Conservation (phyloP, 2,329 filamentous ascomycete genomes). For the Amauroascus verrucosus region DNA sequence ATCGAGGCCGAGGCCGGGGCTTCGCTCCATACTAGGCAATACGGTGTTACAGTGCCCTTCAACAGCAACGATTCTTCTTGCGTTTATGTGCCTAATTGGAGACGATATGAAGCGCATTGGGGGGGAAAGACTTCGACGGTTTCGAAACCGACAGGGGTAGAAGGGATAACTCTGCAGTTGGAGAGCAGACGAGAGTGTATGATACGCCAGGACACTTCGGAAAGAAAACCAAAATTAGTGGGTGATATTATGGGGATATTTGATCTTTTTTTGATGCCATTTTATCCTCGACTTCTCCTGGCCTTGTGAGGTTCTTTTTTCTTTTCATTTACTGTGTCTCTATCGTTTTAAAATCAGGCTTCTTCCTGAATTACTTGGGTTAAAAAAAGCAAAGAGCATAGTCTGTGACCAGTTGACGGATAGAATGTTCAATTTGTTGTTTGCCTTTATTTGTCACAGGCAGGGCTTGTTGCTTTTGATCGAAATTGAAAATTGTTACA, state of each 20-base stretch:
- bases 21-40: conserved; percentile 35
- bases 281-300: background rate
- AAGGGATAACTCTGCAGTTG: too few relatives aligned
- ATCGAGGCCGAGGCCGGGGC: conserved; percentile 30
- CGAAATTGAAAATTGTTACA: background rate
- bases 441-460: background rate
- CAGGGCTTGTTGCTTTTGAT: background rate
- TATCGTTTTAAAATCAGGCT: background rate
- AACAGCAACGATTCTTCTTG: background rate
- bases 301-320: background rate
- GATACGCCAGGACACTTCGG: conserved; percentile 9
- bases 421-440: conserved; percentile 1
- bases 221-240: background rate
- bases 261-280: background rate
- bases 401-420: conserved; percentile 1
- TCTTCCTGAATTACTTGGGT: background rate
- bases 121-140: too few relatives aligned
- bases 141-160: too few relatives aligned
- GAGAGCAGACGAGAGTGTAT: conserved; percentile 4
- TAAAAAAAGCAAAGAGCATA: conserved; percentile 2
- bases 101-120: too few relatives aligned
- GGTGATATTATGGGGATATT: background rate
- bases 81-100: background rate
- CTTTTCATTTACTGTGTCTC: background rate
- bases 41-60: conserved; percentile 9